Evolutionary conservation across 2,329 filamentous ascomycete genomes (phyloP).

Genomic region (Aspergillus thermomutatus): DNA sequence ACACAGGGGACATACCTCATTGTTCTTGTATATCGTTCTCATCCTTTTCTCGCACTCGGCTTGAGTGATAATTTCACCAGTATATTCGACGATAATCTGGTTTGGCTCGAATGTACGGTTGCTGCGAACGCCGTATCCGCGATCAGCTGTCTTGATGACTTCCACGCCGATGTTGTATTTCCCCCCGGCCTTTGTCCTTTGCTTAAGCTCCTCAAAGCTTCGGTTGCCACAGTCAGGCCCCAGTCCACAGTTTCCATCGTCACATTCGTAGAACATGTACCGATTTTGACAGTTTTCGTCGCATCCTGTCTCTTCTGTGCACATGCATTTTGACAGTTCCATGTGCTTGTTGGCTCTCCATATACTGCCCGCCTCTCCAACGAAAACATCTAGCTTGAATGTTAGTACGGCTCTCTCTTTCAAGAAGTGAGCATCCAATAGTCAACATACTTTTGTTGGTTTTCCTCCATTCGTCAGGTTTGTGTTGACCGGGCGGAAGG

Average conservation of each 20-base stretch:
- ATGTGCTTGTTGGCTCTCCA: constrained; percentile 78
- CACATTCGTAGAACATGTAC: constrained; percentile 97
- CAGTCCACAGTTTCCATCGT: constrained; percentile 81
- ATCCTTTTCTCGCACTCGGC: constrained; percentile 90
- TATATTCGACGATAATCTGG: constrained; percentile 98
- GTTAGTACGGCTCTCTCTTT: constrained; percentile 26
- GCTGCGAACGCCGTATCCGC: constrained; percentile 86
- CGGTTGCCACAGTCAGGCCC: constrained; percentile 81
- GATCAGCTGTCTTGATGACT: constrained; percentile 83
- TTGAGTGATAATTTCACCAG: constrained; percentile 94
- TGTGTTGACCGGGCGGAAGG: constrained; percentile 78
- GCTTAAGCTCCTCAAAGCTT: constrained; percentile 75
- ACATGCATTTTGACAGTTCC: constrained; percentile 75
- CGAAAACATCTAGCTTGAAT: constrained; percentile 70
- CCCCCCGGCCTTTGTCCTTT: constrained; percentile 71
- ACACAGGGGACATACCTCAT: constrained; percentile 62
- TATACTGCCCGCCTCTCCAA: constrained; percentile 73
- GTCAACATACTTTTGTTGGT: constrained; percentile 75
- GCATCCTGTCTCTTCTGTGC: constrained; percentile 73
- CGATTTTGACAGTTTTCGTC: constrained; percentile 89
- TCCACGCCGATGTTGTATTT: constrained; percentile 92
- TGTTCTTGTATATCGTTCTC: constrained; percentile 90
- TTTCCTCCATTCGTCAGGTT: constrained; percentile 89
- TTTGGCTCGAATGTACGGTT: constrained; percentile 83
- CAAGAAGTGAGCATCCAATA: neutral